A percentile compares a stretch with the other conserved stretches of the same genome.
phyloP scores from a whole-genome alignment of 164 flowering plant species.

The Aristolochia fimbriata region DNA sequence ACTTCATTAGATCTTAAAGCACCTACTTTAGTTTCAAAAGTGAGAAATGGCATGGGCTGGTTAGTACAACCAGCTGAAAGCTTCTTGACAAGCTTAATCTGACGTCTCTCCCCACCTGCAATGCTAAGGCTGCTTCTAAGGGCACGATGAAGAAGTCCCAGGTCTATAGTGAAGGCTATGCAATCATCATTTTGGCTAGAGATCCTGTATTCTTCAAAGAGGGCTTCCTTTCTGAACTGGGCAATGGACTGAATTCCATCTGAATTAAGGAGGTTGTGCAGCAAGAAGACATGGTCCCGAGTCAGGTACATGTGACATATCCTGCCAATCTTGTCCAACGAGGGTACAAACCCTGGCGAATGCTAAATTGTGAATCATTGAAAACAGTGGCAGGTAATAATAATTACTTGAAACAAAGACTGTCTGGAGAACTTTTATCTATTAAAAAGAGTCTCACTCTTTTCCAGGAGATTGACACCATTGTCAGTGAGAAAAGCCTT shows the following conservation, averaged over 20 bases:
- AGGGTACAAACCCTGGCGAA: constrained; percentile 49
- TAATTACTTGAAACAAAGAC: background rate
- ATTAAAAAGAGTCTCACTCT: constrained; percentile 20
- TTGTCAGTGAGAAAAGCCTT: constrained; percentile 79
- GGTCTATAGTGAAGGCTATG: constrained; percentile 73
- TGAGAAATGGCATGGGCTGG: constrained; percentile 73
- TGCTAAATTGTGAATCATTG: background rate
- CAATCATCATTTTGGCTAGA: constrained; percentile 83
- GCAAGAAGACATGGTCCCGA: constrained; percentile 60
- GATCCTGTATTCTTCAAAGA: constrained; percentile 76
- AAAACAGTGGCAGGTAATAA: background rate
- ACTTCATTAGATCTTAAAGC: background rate
- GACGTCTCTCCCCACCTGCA: constrained; percentile 40
- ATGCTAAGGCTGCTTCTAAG: constrained; percentile 64
- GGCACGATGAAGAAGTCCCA: constrained; percentile 77
- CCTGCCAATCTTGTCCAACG: constrained; percentile 77
- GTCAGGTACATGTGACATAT: constrained; percentile 72
- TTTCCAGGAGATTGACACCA: constrained; percentile 69
- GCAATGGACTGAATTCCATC: constrained; percentile 80
- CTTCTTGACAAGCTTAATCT: constrained; percentile 86
- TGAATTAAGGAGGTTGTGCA: constrained; percentile 78
- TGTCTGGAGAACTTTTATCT: background rate
- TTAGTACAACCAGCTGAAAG: constrained; percentile 51
- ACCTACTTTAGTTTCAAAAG: constrained; percentile 60
- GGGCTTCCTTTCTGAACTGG: constrained; percentile 61